phyloP scores from a whole-genome alignment of 1,284 basidiomycete genomes.

The Marasmius oreades region DNA sequence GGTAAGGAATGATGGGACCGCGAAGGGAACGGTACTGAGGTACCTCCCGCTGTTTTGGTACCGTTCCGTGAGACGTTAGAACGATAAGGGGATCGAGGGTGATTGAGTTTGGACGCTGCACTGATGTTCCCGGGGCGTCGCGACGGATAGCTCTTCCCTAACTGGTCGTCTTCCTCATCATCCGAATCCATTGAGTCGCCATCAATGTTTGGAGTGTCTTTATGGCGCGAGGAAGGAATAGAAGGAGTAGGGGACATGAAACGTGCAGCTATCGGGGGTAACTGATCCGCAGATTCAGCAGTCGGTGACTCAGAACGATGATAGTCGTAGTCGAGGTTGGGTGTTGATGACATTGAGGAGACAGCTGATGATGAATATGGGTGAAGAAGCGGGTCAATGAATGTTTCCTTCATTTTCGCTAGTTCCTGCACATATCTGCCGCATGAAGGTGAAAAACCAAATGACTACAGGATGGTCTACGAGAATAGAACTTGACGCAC shows the following conservation, averaged over 20 bases:
- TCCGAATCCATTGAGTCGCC: conserved; percentile 70
- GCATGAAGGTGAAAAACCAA: conserved; percentile 18
- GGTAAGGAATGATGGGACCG: conserved; percentile 80
- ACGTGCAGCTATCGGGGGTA: conserved; percentile 86
- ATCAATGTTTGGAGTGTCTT: conserved; percentile 63
- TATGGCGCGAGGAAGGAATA: conserved; percentile 39
- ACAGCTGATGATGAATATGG: conserved; percentile 54
- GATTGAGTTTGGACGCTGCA: conserved; percentile 54
- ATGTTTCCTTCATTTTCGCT: conserved; percentile 88
- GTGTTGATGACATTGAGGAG: conserved; percentile 49
- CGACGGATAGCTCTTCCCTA: conserved; percentile 38
- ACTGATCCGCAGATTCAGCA: conserved; percentile 66
- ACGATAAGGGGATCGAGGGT: conserved; percentile 77
- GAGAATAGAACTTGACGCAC: conserved; percentile 40
- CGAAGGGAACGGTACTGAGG: conserved; percentile 68
- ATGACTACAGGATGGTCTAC: conserved; percentile 6
- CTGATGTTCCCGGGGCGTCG: conserved; percentile 32
- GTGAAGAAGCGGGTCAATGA: conserved; percentile 88
- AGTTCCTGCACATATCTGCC: conserved; percentile 93
- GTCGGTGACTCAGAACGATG: conserved; percentile 55
- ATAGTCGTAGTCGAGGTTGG: conserved; percentile 63
- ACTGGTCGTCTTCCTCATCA: conserved; percentile 62
- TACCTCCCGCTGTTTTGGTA: conserved; percentile 38
- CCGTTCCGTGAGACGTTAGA: conserved; percentile 28
- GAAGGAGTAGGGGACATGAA: conserved; percentile 78